Conservation (phyloP, 2,329 filamentous ascomycete species). For the Cordyceps farinosa region DNA sequence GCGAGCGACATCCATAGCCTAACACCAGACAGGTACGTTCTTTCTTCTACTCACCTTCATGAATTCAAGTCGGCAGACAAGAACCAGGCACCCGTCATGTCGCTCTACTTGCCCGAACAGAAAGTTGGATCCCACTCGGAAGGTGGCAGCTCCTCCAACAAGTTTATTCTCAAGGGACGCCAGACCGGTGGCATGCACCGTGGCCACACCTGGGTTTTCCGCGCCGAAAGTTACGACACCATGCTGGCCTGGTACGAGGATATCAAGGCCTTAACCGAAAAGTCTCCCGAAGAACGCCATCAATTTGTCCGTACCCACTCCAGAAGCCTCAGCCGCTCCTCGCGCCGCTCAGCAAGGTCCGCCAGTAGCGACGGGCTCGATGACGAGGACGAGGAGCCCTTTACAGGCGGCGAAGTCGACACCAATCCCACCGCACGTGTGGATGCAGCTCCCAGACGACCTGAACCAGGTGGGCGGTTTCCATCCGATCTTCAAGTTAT, state of each 20-base stretch:
- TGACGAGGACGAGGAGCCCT: slow-evolving; percentile 63
- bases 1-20: not conserved
- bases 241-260: slow-evolving; percentile 98
- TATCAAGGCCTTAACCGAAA: slow-evolving; percentile 84
- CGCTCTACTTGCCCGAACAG: slow-evolving; percentile 88
- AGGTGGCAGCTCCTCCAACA: slow-evolving; percentile 81
- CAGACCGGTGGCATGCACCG: slow-evolving; percentile 92
- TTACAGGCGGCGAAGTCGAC: slow-evolving; percentile 46
- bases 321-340: slow-evolving; percentile 69
- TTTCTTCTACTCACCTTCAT: slow-evolving; percentile 94
- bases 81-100: slow-evolving; percentile 90
- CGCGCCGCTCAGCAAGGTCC: slow-evolving; percentile 60
- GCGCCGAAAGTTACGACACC: slow-evolving; percentile 75
- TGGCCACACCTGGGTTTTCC: slow-evolving; percentile 69
- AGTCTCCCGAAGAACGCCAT: slow-evolving; percentile 80
- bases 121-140: slow-evolving; percentile 90
- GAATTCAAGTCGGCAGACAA: slow-evolving; percentile 99
- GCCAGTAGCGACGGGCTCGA: slow-evolving; percentile 75
- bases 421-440: slow-evolving; percentile 47
- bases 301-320: slow-evolving; percentile 82
- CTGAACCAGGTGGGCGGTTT: slow-evolving; percentile 92
- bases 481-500: slow-evolving; percentile 89
- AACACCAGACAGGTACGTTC: slow-evolving; percentile 67
- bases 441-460: slow-evolving; percentile 58
- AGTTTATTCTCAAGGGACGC: slow-evolving; percentile 95